These are phyloP conservation scores for Austroboletus novae-zelandiae DNA, from an alignment of 1,284 basidiomycete species.

Conservation along the genomic window DNA sequence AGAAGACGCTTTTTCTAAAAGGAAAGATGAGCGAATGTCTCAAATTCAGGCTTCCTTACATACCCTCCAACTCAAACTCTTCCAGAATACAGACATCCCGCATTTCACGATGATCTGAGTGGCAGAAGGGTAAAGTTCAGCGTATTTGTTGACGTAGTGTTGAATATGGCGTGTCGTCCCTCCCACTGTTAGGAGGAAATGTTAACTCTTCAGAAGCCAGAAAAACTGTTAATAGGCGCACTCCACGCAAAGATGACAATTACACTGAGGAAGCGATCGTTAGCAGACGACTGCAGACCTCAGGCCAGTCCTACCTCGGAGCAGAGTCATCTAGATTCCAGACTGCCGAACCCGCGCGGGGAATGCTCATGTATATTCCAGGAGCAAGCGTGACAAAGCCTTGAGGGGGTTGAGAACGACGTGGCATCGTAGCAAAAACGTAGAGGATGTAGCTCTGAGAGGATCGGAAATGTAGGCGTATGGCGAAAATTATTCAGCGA, in stretches of 20 bases:
- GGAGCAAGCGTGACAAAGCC: constrained; percentile 23
- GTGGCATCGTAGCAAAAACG: constrained; percentile 9
- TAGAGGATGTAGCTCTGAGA: not conserved
- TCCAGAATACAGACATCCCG: constrained; percentile 41
- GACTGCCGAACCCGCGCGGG: not conserved
- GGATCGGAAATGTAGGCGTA: too few species aligned
- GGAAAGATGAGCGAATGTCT: constrained; percentile 1
- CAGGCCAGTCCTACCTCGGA: constrained; percentile 19
- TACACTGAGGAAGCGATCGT: constrained; percentile 31
- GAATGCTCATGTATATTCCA: constrained; percentile 21
- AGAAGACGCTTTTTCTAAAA: constrained; percentile 31
- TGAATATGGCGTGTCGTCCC: constrained; percentile 47
- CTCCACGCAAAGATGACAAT: constrained; percentile 54
- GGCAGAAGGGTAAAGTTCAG: constrained; percentile 46
- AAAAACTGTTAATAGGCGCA: constrained; percentile 22
- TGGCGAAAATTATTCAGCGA: too few species aligned
- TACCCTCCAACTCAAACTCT: constrained; percentile 34
- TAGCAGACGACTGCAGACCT: not conserved
- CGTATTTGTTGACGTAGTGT: constrained; percentile 49
- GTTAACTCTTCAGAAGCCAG: not conserved
- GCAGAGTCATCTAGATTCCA: constrained; percentile 3
- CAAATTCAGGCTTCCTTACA: constrained; percentile 1
- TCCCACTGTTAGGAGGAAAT: constrained; percentile 39
- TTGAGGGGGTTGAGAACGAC: constrained; percentile 10
- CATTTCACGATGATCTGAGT: constrained; percentile 48